These are phyloP conservation scores for Batkoa obscura DNA, from an alignment of 371 early-diverging fungal species.

Conservation along the genomic window DNA sequence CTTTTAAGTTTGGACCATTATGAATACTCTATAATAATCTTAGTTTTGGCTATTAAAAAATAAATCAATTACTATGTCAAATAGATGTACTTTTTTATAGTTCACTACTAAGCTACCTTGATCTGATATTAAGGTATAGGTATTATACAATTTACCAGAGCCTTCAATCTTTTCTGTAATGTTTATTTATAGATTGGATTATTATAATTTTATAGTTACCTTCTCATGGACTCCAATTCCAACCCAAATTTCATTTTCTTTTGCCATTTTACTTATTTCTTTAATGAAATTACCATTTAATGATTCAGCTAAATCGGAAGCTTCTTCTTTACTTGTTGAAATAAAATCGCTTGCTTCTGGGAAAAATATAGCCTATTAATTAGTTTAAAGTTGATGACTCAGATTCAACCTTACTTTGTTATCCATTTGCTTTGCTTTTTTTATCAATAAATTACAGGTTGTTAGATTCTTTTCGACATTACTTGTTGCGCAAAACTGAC, in stretches of 20 bases:
- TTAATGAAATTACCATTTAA: slow-evolving; percentile 25
- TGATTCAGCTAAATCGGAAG: slow-evolving; percentile 22
- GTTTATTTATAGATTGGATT: too few relatives aligned
- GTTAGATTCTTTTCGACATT: slow-evolving; percentile 24
- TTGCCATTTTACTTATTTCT: slow-evolving; percentile 30
- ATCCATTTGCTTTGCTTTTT: slow-evolving; percentile 26
- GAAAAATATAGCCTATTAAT: slow-evolving; percentile 43
- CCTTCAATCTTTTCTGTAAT: too few relatives aligned
- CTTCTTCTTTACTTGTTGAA: slow-evolving; percentile 23
- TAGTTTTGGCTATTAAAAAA: background rate
- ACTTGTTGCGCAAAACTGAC: slow-evolving; percentile 42
- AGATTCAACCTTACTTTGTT: slow-evolving; percentile 21
- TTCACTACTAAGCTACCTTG: slow-evolving; percentile 27
- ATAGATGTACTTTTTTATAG: slow-evolving; percentile 67
- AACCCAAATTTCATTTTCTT: slow-evolving; percentile 39
- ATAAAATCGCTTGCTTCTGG: slow-evolving; percentile 76
- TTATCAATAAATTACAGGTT: slow-evolving; percentile 29
- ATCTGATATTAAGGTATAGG: slow-evolving; percentile 41
- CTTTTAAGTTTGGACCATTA: slow-evolving; percentile 36
- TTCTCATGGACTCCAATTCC: slow-evolving; percentile 57
- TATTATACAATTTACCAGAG: slow-evolving; percentile 29
- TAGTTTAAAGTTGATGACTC: background rate
- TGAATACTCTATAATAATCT: slow-evolving; percentile 17
- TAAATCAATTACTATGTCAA: slow-evolving; percentile 29
- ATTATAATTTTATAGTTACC: slow-evolving; percentile 14